Conservation (phyloP, 176 grass and related monocot species). For the Eleusine indica region DNA sequence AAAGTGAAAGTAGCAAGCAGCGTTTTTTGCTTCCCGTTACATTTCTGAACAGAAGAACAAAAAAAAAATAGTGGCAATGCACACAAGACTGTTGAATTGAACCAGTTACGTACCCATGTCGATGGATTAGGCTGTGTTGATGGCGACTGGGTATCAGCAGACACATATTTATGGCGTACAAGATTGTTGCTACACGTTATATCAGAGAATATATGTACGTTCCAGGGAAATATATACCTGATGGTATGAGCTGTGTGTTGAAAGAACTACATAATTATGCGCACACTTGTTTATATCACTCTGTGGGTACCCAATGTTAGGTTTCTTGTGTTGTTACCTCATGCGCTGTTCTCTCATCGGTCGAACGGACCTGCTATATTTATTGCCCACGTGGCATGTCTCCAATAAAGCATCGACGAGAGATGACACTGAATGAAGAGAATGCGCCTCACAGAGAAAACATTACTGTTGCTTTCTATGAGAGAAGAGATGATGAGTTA, state of each 20-base stretch:
- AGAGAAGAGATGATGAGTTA: no score
- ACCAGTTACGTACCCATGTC: neutral
- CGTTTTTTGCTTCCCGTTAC: neutral
- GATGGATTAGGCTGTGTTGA: constrained; percentile 31
- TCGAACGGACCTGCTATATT: constrained; percentile 34
- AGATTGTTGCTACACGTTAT: neutral
- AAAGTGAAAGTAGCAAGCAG: neutral
- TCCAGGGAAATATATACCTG: no score
- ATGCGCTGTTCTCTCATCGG: constrained; percentile 1
- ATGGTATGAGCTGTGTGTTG: neutral
- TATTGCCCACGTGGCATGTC: constrained; percentile 52
- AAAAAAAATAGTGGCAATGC: neutral
- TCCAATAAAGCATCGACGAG: neutral
- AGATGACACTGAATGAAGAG: no score
- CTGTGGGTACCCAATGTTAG: constrained; percentile 7
- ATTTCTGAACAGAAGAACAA: neutral
- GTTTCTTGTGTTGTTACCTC: neutral
- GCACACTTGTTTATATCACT: neutral
- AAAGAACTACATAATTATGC: neutral
- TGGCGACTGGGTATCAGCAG: constrained; percentile 35
- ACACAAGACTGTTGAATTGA: neutral
- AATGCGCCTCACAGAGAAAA: no score
- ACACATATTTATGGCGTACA: constrained; percentile 42
- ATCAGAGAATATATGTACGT: neutral
- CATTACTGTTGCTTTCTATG: no score